Evolutionary conservation across 805 yeast species (phyloP).

Genomic region (Yueomyces sinensis): DNA sequence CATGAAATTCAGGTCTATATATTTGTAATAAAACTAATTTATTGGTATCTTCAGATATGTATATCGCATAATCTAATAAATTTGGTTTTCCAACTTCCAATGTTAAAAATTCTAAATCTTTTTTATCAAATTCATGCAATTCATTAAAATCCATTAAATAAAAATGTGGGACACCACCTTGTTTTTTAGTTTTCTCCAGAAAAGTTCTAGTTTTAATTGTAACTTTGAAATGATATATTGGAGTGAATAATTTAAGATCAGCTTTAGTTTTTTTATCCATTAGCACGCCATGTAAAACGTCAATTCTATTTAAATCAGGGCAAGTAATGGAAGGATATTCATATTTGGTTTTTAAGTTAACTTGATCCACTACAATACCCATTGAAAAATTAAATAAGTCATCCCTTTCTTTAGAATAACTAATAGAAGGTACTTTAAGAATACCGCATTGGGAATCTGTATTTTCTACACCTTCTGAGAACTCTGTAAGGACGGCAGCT

Average conservation of each 20-base stretch:
- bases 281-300: conserved; percentile 20
- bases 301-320: conserved; percentile 17
- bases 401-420: conserved; percentile 20
- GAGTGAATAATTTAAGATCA: neutral
- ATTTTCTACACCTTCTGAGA: conserved; percentile 4
- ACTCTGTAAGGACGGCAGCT: conserved; percentile 26
- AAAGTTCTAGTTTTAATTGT: conserved; percentile 21
- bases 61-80: conserved; percentile 34
- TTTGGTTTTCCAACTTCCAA: conserved; percentile 20
- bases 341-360: conserved; percentile 16
- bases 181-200: conserved; percentile 18
- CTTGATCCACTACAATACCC: conserved; percentile 20
- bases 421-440: conserved; percentile 16
- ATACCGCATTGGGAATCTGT: conserved; percentile 14
- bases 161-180: conserved; percentile 21
- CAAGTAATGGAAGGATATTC: conserved; percentile 18
- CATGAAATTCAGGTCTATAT: conserved; percentile 35
- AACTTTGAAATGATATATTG: conserved; percentile 25
- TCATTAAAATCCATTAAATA: conserved; percentile 15
- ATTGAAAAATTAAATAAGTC: conserved; percentile 11
- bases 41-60: conserved; percentile 32
- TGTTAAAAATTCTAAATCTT: conserved; percentile 8
- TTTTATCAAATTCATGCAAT: conserved; percentile 23
- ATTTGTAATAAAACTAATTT: conserved; percentile 41
- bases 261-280: conserved; percentile 1